Evolutionary conservation across 352 stramenopile genomes (phyloP).

Genomic region (Thraustochytrium sp.): DNA sequence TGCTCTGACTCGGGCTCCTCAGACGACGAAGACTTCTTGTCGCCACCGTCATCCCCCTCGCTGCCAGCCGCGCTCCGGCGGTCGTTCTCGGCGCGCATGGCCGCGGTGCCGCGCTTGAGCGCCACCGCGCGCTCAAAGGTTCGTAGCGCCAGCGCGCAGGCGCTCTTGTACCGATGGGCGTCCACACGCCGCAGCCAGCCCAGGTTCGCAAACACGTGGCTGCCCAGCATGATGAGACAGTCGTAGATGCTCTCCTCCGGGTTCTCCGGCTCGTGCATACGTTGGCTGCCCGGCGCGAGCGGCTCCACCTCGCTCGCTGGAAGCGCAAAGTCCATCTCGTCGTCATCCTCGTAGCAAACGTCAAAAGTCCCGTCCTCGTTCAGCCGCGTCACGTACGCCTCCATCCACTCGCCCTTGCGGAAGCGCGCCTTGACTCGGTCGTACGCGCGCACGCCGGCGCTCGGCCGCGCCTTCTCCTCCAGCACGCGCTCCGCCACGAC

Average conservation of each 20-base stretch:
- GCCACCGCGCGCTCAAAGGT: neutral
- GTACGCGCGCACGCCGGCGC: neutral
- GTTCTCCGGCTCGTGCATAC: neutral
- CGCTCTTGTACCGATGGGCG: neutral
- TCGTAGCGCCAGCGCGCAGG: neutral
- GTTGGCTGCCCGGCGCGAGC: neutral
- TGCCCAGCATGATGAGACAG: neutral
- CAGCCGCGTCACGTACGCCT: neutral
- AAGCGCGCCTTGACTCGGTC: neutral
- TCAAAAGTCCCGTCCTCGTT: slow-evolving; percentile 18
- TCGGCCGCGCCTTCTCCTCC: neutral
- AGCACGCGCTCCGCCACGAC: neutral
- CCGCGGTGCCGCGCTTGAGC: no score
- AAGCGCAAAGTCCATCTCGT: slow-evolving; percentile 15
- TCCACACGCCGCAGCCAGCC: neutral
- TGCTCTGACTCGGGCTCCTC: neutral
- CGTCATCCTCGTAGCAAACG: neutral
- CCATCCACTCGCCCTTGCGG: neutral
- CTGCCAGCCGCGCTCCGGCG: no score
- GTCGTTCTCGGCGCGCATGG: no score
- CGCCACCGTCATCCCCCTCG: no score
- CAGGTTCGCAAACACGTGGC: neutral
- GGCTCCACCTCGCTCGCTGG: neutral
- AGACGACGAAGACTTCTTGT: no score
- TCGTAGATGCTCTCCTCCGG: neutral